Percentiles rank a stretch among this genome's conserved stretches.
Evolutionary conservation across 2,329 filamentous ascomycete genomes (phyloP).

Genomic region (Trichoderma harzianum): DNA sequence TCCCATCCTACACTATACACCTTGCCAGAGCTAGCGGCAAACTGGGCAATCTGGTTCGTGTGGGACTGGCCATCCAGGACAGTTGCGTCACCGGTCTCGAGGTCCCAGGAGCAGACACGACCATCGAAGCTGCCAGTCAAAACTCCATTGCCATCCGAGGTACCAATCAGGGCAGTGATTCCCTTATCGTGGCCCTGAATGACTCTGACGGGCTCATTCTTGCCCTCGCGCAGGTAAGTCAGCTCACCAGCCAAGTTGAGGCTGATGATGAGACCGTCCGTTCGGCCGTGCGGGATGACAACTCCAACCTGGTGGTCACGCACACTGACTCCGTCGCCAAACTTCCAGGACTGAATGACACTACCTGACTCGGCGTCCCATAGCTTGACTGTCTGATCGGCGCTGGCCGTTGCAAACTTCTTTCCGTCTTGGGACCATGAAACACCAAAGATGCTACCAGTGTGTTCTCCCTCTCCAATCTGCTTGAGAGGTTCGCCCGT

Average conservation of each 20-base stretch:
- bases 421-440: conserved; percentile 87
- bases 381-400: conserved; percentile 89
- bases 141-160: conserved; percentile 53
- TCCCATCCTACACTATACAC: conserved; percentile 94
- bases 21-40: conserved; percentile 59
- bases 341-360: conserved; percentile 75
- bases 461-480: conserved; percentile 82
- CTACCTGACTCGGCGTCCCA: conserved; percentile 86
- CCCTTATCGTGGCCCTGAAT: conserved; percentile 89
- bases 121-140: conserved; percentile 94
- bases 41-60: conserved; percentile 79
- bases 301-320: conserved; percentile 91
- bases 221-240: conserved; percentile 78
- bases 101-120: conserved; percentile 79
- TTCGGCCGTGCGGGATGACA: conserved; percentile 78
- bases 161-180: conserved; percentile 66
- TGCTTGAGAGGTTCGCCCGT: conserved; percentile 77
- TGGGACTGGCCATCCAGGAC: conserved; percentile 77
- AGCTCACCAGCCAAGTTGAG: conserved; percentile 85
- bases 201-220: conserved; percentile 63
- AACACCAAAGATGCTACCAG: conserved; percentile 87
- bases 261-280: conserved; percentile 84
- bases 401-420: conserved; percentile 84
- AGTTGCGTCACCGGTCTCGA: conserved; percentile 63
- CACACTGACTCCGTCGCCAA: conserved; percentile 75